Conservation (phyloP, 805 yeast genomes). For the Lachancea sp. region DNA sequence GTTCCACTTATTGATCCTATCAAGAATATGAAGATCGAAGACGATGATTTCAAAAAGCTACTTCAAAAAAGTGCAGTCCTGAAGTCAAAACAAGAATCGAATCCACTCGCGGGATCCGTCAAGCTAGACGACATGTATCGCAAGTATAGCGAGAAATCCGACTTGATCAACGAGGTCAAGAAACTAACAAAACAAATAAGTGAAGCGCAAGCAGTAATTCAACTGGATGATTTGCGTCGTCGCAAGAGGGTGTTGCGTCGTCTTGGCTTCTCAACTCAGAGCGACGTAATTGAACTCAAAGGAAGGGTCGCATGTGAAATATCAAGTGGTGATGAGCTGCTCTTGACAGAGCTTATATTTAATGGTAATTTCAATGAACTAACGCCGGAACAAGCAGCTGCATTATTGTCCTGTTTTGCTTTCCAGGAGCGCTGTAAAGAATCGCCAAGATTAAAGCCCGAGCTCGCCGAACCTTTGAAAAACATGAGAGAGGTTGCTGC, state of each 20-base stretch:
- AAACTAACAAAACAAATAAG: slow-evolving; percentile 55
- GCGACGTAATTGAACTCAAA: slow-evolving; percentile 88
- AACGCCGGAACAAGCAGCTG: slow-evolving; percentile 85
- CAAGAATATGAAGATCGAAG: slow-evolving; percentile 86
- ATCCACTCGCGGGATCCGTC: slow-evolving; percentile 59
- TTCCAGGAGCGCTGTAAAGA: slow-evolving; percentile 95
- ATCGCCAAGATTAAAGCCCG: slow-evolving; percentile 77
- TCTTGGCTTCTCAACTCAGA: slow-evolving; percentile 78
- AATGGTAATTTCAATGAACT: slow-evolving; percentile 91
- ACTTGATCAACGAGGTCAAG: slow-evolving; percentile 52
- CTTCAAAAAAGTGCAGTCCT: slow-evolving; percentile 75
- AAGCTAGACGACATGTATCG: slow-evolving; percentile 58
- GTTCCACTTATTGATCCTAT: slow-evolving; percentile 89
- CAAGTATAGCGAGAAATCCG: slow-evolving; percentile 58
- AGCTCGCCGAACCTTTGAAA: slow-evolving; percentile 85
- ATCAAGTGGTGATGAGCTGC: slow-evolving; percentile 76
- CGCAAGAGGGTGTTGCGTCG: slow-evolving; percentile 90
- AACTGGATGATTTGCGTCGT: slow-evolving; percentile 86
- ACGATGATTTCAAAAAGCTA: slow-evolving; percentile 64
- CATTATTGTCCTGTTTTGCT: slow-evolving; percentile 87
- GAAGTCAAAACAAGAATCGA: slow-evolving; percentile 63
- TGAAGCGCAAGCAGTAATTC: slow-evolving; percentile 87
- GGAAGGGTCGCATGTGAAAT: slow-evolving; percentile 98
- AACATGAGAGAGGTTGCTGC: slow-evolving; percentile 86
- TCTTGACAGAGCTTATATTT: slow-evolving; percentile 86